Conservation (phyloP, 352 stramenopile species). For the Pythium insidiosum region DNA sequence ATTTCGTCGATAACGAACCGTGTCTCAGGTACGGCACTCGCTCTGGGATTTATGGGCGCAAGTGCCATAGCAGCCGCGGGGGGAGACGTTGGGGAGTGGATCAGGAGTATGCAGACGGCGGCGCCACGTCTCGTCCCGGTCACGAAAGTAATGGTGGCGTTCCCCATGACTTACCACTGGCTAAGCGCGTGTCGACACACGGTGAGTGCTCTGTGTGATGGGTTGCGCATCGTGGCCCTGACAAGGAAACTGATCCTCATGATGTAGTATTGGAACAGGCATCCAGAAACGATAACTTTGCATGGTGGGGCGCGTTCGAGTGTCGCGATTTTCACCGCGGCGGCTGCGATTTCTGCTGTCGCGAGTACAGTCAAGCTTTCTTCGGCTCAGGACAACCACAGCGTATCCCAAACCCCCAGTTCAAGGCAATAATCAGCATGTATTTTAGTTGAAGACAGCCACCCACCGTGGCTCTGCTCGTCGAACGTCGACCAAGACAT, state of each 20-base stretch:
- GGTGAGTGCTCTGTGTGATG: conserved; percentile 9
- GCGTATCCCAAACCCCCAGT: no score
- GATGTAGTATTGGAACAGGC: neutral
- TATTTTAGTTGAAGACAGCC: no score
- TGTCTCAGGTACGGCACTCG: conserved; percentile 74
- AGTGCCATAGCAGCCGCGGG: conserved; percentile 46
- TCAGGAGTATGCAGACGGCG: conserved; percentile 35
- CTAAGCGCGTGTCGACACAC: conserved; percentile 76
- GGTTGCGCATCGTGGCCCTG: neutral
- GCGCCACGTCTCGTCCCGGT: conserved; percentile 27
- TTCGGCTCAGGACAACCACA: no score
- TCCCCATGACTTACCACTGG: conserved; percentile 90
- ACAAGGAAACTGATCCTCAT: neutral
- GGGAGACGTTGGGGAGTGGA: conserved; percentile 52
- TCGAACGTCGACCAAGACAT: no score
- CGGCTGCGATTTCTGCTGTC: no score
- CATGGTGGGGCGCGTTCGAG: conserved; percentile 3
- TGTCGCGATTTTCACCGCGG: neutral
- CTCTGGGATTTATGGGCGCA: conserved; percentile 51
- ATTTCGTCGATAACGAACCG: conserved; percentile 90
- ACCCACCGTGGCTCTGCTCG: no score
- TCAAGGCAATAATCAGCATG: no score
- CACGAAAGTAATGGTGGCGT: conserved; percentile 86
- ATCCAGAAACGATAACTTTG: neutral
- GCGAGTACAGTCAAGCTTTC: no score